Conservation (phyloP, 202 grass and related monocot genomes). For the Cymbopogon flexuosus region DNA sequence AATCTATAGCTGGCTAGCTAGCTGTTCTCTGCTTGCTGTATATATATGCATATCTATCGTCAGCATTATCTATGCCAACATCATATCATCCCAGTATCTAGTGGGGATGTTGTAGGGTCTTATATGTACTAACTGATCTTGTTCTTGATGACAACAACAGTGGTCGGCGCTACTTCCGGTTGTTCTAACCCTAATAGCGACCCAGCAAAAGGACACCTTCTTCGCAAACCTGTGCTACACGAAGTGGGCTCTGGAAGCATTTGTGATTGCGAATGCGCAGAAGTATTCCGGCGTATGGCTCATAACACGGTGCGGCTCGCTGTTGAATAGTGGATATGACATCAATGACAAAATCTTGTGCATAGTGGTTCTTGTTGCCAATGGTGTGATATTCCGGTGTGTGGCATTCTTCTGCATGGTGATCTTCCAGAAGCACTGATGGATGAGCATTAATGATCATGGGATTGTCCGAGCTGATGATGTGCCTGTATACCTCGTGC, state of each 20-base stretch:
- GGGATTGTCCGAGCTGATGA: background rate
- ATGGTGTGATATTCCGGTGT: constrained; percentile 70
- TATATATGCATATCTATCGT: no score
- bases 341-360: constrained; percentile 57
- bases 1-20: background rate
- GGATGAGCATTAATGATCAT: background rate
- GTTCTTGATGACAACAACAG: constrained; percentile 36
- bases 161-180: constrained; percentile 84
- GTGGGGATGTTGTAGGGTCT: background rate
- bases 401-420: constrained; percentile 85
- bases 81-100: background rate
- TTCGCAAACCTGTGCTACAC: constrained; percentile 83
- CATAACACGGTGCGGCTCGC: constrained; percentile 61
- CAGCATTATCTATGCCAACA: background rate
- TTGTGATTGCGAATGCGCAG: constrained; percentile 72
- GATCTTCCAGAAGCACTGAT: constrained; percentile 66
- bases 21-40: background rate
- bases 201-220: constrained; percentile 45
- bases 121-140: background rate
- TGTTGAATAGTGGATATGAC: constrained; percentile 49
- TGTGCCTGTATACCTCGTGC: background rate
- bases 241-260: constrained; percentile 86
- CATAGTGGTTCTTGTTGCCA: constrained; percentile 45
- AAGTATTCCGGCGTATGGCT: constrained; percentile 75
- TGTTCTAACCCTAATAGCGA: constrained; percentile 77